Evolutionary conservation across 176 grass and related monocot genomes (phyloP).

Genomic region (Ensete glaucum): DNA sequence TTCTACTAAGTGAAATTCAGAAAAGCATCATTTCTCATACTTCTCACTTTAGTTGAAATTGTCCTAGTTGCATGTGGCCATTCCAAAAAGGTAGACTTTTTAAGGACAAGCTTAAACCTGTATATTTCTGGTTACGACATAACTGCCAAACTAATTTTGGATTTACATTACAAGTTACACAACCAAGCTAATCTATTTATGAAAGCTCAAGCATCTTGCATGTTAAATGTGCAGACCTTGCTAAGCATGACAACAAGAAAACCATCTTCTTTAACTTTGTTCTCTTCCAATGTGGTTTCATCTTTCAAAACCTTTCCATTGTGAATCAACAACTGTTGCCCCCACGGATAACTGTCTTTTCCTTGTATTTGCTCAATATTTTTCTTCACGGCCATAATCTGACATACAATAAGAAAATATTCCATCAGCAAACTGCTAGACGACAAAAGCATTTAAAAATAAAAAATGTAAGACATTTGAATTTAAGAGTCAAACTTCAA

Average conservation of each 20-base stretch:
- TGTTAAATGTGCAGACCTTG: slow-evolving; percentile 40
- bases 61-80: too few relatives aligned
- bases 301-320: slow-evolving; percentile 92
- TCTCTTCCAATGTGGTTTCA: slow-evolving; percentile 85
- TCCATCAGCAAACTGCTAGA: background rate
- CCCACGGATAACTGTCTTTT: slow-evolving; percentile 81
- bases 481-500: background rate
- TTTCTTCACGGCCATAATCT: slow-evolving; percentile 96
- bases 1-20: too few relatives aligned
- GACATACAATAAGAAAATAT: background rate
- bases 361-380: slow-evolving; percentile 84
- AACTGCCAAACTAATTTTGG: background rate
- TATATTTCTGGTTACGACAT: background rate
- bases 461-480: background rate
- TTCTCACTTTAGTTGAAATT: too few relatives aligned
- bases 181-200: background rate
- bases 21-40: too few relatives aligned
- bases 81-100: too few relatives aligned
- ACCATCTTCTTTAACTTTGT: slow-evolving; percentile 63
- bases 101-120: too few relatives aligned
- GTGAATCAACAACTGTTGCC: slow-evolving; percentile 78
- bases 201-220: background rate
- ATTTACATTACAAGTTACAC: background rate
- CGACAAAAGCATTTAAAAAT: background rate
- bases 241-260: slow-evolving; percentile 89